Conservation (phyloP, 345 rosid species). For the Populus deltoides region DNA sequence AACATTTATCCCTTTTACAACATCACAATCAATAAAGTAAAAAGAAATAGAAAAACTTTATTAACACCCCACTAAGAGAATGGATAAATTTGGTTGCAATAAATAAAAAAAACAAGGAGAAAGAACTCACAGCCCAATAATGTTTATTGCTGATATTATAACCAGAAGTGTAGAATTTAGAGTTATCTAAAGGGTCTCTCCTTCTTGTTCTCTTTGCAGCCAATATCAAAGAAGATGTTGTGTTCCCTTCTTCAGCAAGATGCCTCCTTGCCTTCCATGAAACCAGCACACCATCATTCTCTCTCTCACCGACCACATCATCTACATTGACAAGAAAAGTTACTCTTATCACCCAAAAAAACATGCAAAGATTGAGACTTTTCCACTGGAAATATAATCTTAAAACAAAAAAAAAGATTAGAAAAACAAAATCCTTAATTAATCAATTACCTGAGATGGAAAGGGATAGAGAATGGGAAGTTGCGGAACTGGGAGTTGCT, state of each 20-base stretch:
- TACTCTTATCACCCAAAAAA: background rate
- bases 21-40: background rate
- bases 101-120: background rate
- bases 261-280: constrained; percentile 53
- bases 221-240: constrained; percentile 1
- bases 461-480: background rate
- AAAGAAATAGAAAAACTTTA: background rate
- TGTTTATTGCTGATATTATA: constrained; percentile 79
- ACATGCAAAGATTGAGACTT: background rate
- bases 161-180: constrained; percentile 67
- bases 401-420: background rate
- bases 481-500: background rate
- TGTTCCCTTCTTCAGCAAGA: constrained; percentile 35
- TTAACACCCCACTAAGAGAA: background rate
- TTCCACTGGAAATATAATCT: background rate
- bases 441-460: constrained; percentile 7
- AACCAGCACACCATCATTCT: constrained; percentile 23
- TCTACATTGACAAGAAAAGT: background rate
- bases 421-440: background rate
- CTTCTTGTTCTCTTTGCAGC: constrained; percentile 23
- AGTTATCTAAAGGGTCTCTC: constrained; percentile 54
- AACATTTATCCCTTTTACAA: background rate
- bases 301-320: constrained; percentile 4
- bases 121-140: constrained; percentile 84
- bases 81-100: background rate